These are phyloP conservation scores for Pythium guiyangense DNA, from an alignment of 352 stramenopile genomes.

Conservation along the genomic window DNA sequence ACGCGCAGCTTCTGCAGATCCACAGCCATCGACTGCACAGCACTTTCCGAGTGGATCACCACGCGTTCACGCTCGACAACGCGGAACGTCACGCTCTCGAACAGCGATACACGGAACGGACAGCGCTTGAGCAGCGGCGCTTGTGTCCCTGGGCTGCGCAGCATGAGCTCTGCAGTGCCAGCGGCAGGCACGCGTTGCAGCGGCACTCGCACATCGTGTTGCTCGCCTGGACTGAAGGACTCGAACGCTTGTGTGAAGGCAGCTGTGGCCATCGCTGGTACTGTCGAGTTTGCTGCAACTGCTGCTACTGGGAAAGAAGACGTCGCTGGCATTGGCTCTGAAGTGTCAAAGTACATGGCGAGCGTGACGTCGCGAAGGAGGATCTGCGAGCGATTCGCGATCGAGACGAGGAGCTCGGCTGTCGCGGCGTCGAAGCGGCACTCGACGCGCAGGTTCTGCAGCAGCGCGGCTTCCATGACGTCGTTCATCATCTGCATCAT, in stretches of 20 bases:
- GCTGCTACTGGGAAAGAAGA: too few relatives aligned
- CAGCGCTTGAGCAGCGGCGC: constrained; percentile 44
- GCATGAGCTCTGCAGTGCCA: constrained; percentile 29
- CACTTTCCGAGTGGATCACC: constrained; percentile 7
- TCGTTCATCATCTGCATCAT: constrained; percentile 85
- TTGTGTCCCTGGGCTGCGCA: constrained; percentile 59
- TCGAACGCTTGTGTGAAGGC: constrained; percentile 13
- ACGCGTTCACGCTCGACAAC: constrained; percentile 19
- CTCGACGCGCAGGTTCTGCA: constrained; percentile 52
- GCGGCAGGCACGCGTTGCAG: constrained; percentile 16
- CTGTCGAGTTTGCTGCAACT: too few relatives aligned
- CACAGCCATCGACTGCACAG: constrained; percentile 23
- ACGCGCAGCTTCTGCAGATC: constrained; percentile 36
- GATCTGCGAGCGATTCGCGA: constrained; percentile 63
- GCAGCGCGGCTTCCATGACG: constrained; percentile 71
- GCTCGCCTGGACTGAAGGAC: constrained; percentile 16
- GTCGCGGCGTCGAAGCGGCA: constrained; percentile 17
- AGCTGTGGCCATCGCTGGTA: too few relatives aligned
- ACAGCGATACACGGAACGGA: constrained; percentile 36
- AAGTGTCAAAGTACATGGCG: constrained; percentile 16
- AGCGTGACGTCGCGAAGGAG: constrained; percentile 28
- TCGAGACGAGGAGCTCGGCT: constrained; percentile 20
- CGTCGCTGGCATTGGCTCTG: constrained; percentile 3
- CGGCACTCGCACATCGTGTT: constrained; percentile 25
- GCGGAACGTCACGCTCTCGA: constrained; percentile 33